phyloP scores from a whole-genome alignment of 2,329 filamentous ascomycete species.

The Diaporthe ilicicola region DNA sequence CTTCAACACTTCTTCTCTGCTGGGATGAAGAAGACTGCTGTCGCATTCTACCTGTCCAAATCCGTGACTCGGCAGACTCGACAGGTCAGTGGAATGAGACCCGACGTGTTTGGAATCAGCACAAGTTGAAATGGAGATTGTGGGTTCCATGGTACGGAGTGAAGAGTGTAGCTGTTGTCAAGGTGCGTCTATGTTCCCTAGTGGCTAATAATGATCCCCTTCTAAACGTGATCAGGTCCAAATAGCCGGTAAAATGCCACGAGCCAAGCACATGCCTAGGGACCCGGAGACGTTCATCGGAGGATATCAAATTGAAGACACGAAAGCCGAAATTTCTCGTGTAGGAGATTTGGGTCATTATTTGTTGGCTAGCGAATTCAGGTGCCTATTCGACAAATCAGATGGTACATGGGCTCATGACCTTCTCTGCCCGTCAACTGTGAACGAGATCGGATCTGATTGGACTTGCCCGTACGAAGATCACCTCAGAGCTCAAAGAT shows the following conservation, averaged over 20 bases:
- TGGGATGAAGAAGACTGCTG: neutral
- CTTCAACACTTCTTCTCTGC: neutral
- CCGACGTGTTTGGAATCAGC: neutral
- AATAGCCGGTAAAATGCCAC: neutral
- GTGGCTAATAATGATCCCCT: neutral
- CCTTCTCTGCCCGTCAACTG: too few relatives aligned
- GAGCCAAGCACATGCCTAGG: neutral
- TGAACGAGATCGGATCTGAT: neutral
- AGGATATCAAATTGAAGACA: neutral
- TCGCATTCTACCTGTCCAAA: neutral
- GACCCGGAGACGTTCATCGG: neutral
- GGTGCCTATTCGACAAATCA: neutral
- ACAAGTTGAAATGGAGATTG: neutral
- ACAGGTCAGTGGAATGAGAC: neutral
- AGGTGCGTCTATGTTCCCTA: neutral
- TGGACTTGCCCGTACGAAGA: neutral
- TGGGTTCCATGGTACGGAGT: neutral
- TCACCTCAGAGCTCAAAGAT: neutral
- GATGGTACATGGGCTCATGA: neutral
- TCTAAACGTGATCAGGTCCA: neutral
- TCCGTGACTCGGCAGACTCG: neutral
- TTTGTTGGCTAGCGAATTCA: neutral
- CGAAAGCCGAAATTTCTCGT: neutral
- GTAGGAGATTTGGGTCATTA: neutral
- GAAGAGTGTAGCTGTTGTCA: neutral